phyloP scores from a whole-genome alignment of 1,284 basidiomycete genomes.

The Porodaedalea pini region DNA sequence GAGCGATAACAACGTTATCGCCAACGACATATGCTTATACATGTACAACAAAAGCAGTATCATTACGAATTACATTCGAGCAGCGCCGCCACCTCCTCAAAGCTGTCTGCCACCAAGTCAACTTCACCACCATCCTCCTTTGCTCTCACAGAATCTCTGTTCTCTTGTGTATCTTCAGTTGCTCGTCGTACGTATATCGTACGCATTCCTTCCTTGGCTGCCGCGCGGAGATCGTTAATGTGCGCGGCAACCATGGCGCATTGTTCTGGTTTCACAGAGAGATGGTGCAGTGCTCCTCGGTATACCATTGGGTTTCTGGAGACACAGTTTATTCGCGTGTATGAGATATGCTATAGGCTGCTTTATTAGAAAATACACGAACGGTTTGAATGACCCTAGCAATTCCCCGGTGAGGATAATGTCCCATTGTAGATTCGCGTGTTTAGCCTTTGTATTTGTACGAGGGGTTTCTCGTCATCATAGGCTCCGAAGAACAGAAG shows the following conservation, averaged over 20 bases:
- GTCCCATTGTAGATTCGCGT: constrained; percentile 60
- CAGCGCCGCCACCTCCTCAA: constrained; percentile 39
- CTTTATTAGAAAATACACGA: constrained; percentile 22
- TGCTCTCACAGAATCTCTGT: constrained; percentile 28
- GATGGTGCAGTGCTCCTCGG: constrained; percentile 44
- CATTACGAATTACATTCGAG: constrained; percentile 3
- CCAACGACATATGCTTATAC: too few relatives aligned
- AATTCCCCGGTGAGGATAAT: constrained; percentile 56
- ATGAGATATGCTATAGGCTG: not conserved
- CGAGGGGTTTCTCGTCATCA: not conserved
- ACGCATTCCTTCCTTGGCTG: constrained; percentile 49
- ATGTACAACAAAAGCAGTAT: too few relatives aligned
- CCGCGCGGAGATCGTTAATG: constrained; percentile 51
- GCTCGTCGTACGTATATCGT: constrained; percentile 25
- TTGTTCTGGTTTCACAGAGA: constrained; percentile 46
- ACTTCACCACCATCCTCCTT: constrained; percentile 49
- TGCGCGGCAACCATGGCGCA: constrained; percentile 67
- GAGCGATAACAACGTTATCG: too few relatives aligned
- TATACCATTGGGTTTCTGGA: constrained; percentile 51
- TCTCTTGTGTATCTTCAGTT: constrained; percentile 22
- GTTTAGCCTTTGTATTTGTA: constrained; percentile 44
- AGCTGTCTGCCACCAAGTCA: constrained; percentile 42
- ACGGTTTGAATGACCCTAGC: constrained; percentile 62
- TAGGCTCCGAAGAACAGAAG: not conserved
- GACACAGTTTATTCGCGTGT: not conserved